Evolutionary conservation across 73 alveolate species (phyloP), one percentile per base, ranked within the genome.

Genomic region (Blepharisma stoltei): DNA sequence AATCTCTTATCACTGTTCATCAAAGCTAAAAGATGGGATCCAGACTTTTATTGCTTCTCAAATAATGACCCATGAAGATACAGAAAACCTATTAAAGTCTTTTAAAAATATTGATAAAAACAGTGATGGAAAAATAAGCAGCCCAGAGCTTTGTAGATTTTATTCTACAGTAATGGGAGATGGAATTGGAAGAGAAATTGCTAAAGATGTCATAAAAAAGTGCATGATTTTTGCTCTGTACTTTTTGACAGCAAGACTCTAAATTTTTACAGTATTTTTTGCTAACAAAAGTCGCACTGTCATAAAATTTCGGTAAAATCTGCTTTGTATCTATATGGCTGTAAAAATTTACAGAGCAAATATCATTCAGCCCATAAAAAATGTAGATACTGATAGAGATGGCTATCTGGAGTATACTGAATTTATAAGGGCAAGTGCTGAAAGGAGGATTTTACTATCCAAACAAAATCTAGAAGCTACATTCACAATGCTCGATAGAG

Each of bases 331-430:
- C n/a, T n/a, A n/a, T n/a, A n/a, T n/a, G n/a, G n/a, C n/a, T n/a
- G n/a, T n/a, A n/a, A n/a, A n/a, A n/a, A n/a, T n/a, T n/a, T n/a
- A n/a, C n/a, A n/a, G n/a, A n/a, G n/a, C n/a, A n/a, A n/a, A n/a
- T n/a, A n/a, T n/a, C n/a, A n/a, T n/a, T n/a, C n/a, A n/a, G n/a
- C n/a, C n/a, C n/a, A n/a, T n/a, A n/a, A 25, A n/a, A 25, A 25
- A n/a, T 60, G 73, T 60, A 14, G 73, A 60, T 60, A 1, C 23
- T 14, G 23, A 60, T 25, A 38, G 73, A 9, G 14, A n/a, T 18
- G 73, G 73, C n/a, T 60, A 18, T 25, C 14, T 60, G 2, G 73
- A 60, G 14, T 60, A 60, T 60, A 60, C 49, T 60, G 73, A 60
- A 60, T 60, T 60, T 25, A 0, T 60, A 8, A 60, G 46, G 11